Base-by-base conservation (phyloP, 129 eudicot genomes). In the Flaveria linearis region DNA sequence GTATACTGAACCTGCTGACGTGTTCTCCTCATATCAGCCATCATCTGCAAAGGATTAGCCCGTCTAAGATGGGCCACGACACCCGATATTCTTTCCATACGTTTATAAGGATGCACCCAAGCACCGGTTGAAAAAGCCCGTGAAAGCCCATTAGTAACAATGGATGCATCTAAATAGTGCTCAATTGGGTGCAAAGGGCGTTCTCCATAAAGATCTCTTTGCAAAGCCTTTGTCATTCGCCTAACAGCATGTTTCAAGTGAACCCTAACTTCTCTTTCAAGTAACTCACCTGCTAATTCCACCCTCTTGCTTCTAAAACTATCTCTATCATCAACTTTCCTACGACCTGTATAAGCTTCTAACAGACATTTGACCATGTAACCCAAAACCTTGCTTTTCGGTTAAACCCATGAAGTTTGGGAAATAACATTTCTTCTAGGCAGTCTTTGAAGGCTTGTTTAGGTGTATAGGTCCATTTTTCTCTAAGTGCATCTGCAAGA, bases 71-170 rank as follows among this genome's bases (percentile, higher is more conserved):
- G 90, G 60, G 97, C 98, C 74, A 93, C 98, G 49, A 93, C 88
- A 68, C 98, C 98, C n/a, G 91, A 84, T 20, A 79, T 82, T 76
- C 94, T 88, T 69, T 91, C 98, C 86, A 80, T 83, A 28, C 84
- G 87, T 69, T 87, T 91, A 72, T 80, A 94, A 15, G 98, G 93
- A 76, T 94, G 98, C 0, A 80, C 83, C 98, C 98, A 94, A 16
- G 82, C 84, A 39, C 98, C 98, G 7, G 97, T 91, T 5, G 98
- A 94, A 80, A 94, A 94, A 0, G 98, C 97, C 85, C 98, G 83
- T 9, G 91, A 85, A 75, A 93, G 93, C 16, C 98, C 98, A 75
- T 93, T 93, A 5, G 96, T 91, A 22, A 93, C 79, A 23, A 93
- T 84, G 1, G 98, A 87, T 17, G 98, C 92, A 84, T 93, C 98